Evolutionary conservation across 495 filamentous ascomycete species (phyloP).

Genomic region (Hypoxylon lienhwacheense): DNA sequence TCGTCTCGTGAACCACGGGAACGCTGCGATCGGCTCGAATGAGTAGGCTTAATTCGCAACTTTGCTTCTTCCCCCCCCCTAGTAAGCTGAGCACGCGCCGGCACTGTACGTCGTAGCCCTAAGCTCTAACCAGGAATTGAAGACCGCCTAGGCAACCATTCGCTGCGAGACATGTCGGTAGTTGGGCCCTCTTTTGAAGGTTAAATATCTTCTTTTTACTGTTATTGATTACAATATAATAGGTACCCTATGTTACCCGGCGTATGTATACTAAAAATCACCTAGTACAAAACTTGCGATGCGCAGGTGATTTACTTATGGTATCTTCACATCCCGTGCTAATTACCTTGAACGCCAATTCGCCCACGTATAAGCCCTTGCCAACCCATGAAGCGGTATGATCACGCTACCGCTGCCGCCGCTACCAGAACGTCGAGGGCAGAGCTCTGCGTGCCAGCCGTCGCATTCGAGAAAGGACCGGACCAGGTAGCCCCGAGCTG

Average conservation of each 20-base stretch:
- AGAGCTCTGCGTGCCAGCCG: conserved; percentile 64
- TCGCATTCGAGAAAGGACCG: conserved; percentile 53
- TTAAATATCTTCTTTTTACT: conserved; percentile 28
- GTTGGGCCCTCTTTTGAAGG: background rate
- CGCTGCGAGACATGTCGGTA: background rate
- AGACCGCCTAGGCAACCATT: background rate
- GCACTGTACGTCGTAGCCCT: conserved; percentile 13
- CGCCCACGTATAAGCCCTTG: conserved; percentile 18
- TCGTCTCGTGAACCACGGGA: conserved; percentile 14
- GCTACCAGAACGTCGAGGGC: conserved; percentile 72
- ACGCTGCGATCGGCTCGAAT: conserved; percentile 19
- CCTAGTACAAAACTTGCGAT: conserved; percentile 10
- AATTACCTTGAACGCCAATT: conserved; percentile 26
- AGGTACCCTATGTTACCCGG: background rate
- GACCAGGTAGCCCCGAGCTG: conserved; percentile 62
- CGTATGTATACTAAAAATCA: conserved; percentile 5
- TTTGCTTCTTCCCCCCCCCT: no score
- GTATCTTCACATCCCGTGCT: conserved; percentile 27
- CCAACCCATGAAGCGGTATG: conserved; percentile 5
- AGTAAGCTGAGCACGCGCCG: background rate
- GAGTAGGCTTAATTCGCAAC: conserved; percentile 11
- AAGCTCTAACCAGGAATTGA: conserved; percentile 13
- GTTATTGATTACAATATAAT: conserved; percentile 14
- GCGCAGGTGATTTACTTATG: conserved; percentile 27
- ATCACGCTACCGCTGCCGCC: conserved; percentile 50